Evolutionary conservation across 2,329 filamentous ascomycete species (phyloP).

Genomic region (Monilinia polystroma): DNA sequence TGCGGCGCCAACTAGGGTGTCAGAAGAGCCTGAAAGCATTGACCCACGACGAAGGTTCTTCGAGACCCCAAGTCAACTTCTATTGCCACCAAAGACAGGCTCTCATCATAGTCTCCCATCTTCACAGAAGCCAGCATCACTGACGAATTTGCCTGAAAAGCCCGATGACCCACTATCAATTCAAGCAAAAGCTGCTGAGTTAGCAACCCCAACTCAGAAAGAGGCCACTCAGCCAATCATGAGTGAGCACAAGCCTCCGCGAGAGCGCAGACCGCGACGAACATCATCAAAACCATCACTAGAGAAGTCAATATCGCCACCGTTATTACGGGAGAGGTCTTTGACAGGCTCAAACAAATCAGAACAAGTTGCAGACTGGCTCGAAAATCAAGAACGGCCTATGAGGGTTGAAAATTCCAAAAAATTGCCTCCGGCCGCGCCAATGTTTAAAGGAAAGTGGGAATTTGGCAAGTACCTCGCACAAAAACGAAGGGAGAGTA

Average conservation of each 20-base stretch:
- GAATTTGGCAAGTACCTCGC: constrained; percentile 20
- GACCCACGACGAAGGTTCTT: constrained; percentile 16
- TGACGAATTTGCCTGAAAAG: neutral
- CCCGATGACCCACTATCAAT: neutral
- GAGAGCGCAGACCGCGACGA: neutral
- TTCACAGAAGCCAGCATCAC: neutral
- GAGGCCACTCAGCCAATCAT: neutral
- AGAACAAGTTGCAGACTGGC: neutral
- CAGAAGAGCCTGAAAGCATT: neutral
- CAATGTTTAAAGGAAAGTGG: constrained; percentile 3
- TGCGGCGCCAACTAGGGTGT: neutral
- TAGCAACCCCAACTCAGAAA: neutral
- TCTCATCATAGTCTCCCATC: neutral
- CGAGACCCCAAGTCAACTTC: constrained; percentile 20
- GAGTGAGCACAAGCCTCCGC: neutral
- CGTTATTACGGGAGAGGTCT: neutral
- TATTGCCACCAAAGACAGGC: neutral
- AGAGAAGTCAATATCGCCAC: constrained; percentile 7
- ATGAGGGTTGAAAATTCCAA: neutral
- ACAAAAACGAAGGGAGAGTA: constrained; percentile 7
- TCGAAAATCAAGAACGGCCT: neutral
- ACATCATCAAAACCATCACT: neutral
- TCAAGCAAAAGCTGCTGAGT: neutral
- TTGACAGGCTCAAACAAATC: neutral
- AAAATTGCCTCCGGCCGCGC: neutral